Conservation (phyloP, 768 basidiomycete species). For the Sporobolomyces roseus region DNA sequence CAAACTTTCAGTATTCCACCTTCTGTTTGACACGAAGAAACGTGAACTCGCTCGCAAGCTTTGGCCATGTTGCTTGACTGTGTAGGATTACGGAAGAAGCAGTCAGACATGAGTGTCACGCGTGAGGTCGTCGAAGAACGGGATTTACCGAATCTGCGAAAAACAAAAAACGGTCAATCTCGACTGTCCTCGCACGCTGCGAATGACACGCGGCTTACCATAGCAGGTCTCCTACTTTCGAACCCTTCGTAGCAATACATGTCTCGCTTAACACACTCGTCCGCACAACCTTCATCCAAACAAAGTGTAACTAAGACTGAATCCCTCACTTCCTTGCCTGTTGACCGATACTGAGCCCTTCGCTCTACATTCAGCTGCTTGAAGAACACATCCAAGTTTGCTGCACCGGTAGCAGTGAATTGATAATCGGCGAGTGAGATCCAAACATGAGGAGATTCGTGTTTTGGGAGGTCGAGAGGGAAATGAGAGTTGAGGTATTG, state of each 20-base stretch:
- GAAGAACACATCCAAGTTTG: constrained; percentile 19
- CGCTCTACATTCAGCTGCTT: constrained; percentile 23
- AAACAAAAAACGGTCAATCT: no score
- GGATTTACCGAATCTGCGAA: constrained; percentile 2
- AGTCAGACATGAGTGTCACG: background rate
- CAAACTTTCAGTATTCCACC: background rate
- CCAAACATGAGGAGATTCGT: constrained; percentile 18
- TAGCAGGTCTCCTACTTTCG: constrained; percentile 2
- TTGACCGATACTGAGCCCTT: background rate
- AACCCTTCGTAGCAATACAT: constrained; percentile 26
- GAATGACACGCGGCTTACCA: constrained; percentile 6
- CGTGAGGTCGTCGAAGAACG: background rate
- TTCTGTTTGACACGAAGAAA: background rate
- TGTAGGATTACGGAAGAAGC: background rate
- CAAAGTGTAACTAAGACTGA: constrained; percentile 26
- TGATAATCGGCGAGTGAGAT: constrained; percentile 16
- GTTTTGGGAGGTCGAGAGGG: background rate
- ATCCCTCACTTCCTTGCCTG: constrained; percentile 1
- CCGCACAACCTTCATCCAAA: constrained; percentile 19
- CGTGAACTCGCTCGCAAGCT: constrained; percentile 13
- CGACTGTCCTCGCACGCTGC: no score
- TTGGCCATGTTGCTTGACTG: constrained; percentile 28
- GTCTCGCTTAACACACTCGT: constrained; percentile 16
- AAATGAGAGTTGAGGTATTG: constrained; percentile 17
- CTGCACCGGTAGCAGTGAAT: constrained; percentile 12